Conservation (phyloP, 2,329 filamentous ascomycete genomes). For the Sporothrix brasiliensis region DNA sequence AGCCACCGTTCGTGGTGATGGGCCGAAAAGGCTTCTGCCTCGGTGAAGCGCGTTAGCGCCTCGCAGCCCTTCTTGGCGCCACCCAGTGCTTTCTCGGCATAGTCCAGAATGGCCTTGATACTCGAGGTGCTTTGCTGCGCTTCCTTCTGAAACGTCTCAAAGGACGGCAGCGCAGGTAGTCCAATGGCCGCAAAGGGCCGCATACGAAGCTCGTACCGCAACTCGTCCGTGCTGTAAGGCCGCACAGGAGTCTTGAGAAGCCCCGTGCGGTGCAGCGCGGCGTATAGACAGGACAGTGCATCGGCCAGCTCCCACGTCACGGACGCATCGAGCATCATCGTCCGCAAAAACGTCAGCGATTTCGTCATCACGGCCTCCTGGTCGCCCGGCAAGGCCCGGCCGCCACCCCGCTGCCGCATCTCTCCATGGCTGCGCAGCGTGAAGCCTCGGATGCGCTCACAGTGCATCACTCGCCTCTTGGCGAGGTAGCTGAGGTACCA, state of each 20-base stretch:
- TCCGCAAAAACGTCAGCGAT: conserved; percentile 59
- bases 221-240: conserved; percentile 67
- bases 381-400: conserved; percentile 39
- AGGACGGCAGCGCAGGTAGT: conserved; percentile 67
- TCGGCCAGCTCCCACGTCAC: conserved; percentile 62
- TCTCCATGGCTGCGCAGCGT: conserved; percentile 50
- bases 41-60: conserved; percentile 55
- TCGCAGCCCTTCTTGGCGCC: conserved; percentile 61
- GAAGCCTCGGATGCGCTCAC: conserved; percentile 73
- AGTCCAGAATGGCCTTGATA: conserved; percentile 48
- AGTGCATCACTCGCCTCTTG: conserved; percentile 67
- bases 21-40: conserved; percentile 53
- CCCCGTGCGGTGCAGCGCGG: conserved; percentile 61
- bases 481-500: conserved; percentile 80
- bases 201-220: conserved; percentile 85
- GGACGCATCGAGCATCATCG: conserved; percentile 66
- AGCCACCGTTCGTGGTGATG: conserved; percentile 64
- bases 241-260: conserved; percentile 56
- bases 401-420: conserved; percentile 36
- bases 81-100: conserved; percentile 51
- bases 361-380: conserved; percentile 52
- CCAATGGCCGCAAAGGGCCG: conserved; percentile 73
- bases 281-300: conserved; percentile 65
- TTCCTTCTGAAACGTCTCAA: conserved; percentile 60
- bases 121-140: conserved; percentile 47